phyloP scores from a whole-genome alignment of 228 moss, liverwort and hornwort genomes.

The Sphagnum fallax region DNA sequence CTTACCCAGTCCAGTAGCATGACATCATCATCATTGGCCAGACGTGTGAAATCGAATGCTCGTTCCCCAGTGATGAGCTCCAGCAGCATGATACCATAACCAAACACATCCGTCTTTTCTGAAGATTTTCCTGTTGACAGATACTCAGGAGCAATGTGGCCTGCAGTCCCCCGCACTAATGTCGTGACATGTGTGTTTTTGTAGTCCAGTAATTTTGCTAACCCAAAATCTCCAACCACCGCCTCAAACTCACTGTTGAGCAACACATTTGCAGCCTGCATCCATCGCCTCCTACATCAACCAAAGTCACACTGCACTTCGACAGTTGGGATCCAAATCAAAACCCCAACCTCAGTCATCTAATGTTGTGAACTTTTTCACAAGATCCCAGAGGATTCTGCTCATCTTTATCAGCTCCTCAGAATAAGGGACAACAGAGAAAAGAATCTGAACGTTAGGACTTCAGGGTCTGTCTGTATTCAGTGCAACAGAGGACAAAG shows the following conservation, averaged over 20 bases:
- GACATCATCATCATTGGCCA: constrained; percentile 5
- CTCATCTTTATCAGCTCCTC: too few species aligned
- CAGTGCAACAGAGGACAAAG: too few species aligned
- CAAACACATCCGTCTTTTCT: constrained; percentile 1
- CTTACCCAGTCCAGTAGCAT: constrained; percentile 6
- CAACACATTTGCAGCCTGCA: constrained; percentile 1
- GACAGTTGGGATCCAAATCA: too few species aligned
- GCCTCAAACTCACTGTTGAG: constrained; percentile 4
- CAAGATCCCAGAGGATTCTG: too few species aligned
- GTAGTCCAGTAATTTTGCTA: constrained; percentile 1
- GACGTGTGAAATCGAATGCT: not conserved
- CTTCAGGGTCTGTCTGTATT: too few species aligned
- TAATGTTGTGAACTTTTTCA: too few species aligned
- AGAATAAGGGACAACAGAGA: too few species aligned
- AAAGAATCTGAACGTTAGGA: too few species aligned
- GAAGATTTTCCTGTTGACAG: constrained; percentile 3
- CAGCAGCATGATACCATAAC: constrained; percentile 3
- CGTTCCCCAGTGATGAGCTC: constrained; percentile 2
- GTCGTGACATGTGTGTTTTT: constrained; percentile 3
- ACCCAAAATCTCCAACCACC: constrained; percentile 1
- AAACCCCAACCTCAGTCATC: too few species aligned
- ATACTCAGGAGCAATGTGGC: constrained; percentile 4
- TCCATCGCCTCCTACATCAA: not conserved
- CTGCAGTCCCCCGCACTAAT: not conserved
- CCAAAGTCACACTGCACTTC: too few species aligned